Evolutionary conservation across 805 yeast genomes (phyloP).

Genomic region (Candida ficus): DNA sequence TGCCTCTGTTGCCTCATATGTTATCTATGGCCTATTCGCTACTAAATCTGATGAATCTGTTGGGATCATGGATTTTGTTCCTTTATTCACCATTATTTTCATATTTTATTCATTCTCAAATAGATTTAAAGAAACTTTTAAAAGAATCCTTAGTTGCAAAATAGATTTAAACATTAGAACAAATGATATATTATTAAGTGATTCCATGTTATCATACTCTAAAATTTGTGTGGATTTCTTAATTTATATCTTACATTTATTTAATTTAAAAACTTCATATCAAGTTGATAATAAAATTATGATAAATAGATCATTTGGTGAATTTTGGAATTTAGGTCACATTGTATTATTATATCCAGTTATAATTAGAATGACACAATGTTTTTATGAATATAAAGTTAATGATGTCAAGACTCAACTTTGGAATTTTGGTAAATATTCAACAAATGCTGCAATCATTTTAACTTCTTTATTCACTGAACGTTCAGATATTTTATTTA

Average conservation of each 20-base stretch:
- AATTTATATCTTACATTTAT: conserved; percentile 45
- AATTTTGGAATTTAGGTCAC: conserved; percentile 30
- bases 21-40: conserved; percentile 3
- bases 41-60: conserved; percentile 2
- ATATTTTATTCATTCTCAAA: conserved; percentile 33
- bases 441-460: conserved; percentile 54
- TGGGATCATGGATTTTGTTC: conserved; percentile 7
- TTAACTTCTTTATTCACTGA: conserved; percentile 27
- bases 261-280: conserved; percentile 31
- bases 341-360: conserved; percentile 51
- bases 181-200: conserved; percentile 79
- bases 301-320: conserved; percentile 32
- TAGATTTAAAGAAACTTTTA: conserved; percentile 44
- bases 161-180: conserved; percentile 58
- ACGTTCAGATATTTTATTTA: conserved; percentile 6
- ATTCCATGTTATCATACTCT: conserved; percentile 77
- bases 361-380: conserved; percentile 75
- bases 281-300: conserved; percentile 22
- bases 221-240: conserved; percentile 70
- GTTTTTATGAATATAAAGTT: conserved; percentile 63
- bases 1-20: conserved; percentile 1
- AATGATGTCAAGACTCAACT: conserved; percentile 48
- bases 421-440: conserved; percentile 71
- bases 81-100: conserved; percentile 21
- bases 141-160: conserved; percentile 51